phyloP scores from a whole-genome alignment of 2,329 filamentous ascomycete genomes.

The Diplodia sapinea region DNA sequence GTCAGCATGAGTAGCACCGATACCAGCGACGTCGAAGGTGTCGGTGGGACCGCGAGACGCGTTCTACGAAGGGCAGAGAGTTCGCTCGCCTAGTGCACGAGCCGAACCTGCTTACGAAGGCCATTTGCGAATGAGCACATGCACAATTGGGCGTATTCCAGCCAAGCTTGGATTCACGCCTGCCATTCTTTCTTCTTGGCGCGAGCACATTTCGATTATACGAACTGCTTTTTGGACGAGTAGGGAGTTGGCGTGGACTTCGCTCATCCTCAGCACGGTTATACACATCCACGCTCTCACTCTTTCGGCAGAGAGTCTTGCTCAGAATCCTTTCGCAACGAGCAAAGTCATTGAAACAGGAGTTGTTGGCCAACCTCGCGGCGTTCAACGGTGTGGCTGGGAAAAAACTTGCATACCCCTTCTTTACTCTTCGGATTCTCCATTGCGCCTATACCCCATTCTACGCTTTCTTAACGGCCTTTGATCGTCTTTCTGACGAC shows the following conservation, averaged over 20 bases:
- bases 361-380: constrained; percentile 16
- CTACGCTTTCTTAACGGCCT: background rate
- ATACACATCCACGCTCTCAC: background rate
- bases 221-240: constrained; percentile 14
- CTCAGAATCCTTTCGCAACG: background rate
- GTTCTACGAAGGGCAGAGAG: constrained; percentile 25
- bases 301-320: constrained; percentile 3
- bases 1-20: constrained; percentile 26
- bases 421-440: background rate
- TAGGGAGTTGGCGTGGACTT: constrained; percentile 18
- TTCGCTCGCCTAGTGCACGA: constrained; percentile 10
- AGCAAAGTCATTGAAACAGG: constrained; percentile 8
- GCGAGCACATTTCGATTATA: constrained; percentile 3
- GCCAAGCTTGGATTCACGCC: constrained; percentile 15
- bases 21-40: constrained; percentile 22
- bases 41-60: constrained; percentile 17
- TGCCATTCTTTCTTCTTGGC: constrained; percentile 1
- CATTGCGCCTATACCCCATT: constrained; percentile 4
- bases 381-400: constrained; percentile 26
- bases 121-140: constrained; percentile 25
- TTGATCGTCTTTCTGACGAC: background rate
- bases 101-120: background rate
- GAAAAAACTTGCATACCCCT: constrained; percentile 25
- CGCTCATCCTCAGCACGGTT: constrained; percentile 4
- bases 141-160: constrained; percentile 23